Base-by-base conservation (phyloP, 2,329 filamentous ascomycete species). In the Orbilia ellipsospora region DNA sequence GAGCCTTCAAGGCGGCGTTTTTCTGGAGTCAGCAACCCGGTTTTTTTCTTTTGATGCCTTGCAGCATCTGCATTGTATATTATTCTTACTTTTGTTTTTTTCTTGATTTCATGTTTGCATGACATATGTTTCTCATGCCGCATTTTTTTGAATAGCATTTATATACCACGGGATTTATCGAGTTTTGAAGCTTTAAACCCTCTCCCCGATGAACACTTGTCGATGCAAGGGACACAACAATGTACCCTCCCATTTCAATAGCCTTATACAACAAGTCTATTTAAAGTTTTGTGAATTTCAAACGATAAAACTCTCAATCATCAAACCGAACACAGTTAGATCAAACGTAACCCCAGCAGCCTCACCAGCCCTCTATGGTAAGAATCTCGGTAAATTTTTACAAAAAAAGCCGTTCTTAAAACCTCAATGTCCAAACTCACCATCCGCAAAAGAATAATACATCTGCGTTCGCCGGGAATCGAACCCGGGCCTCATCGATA, bases 381-480 rank as follows among this genome's bases (percentile, higher is more conserved):
- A 23, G n/a, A n/a, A n/a, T n/a, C n/a, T n/a, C n/a, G n/a, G n/a
- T n/a, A n/a, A n/a, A n/a, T n/a, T n/a, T n/a, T n/a, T n/a, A n/a
- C n/a, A n/a, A n/a, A n/a, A n/a, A n/a, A n/a, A n/a, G n/a, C n/a
- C n/a, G n/a, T n/a, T n/a, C n/a, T n/a, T n/a, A n/a, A n/a, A n/a
- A n/a, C 23, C 23, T 23, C 23, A 23, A 23, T 4, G 4, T 23
- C 23, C 23, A 23, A 23, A 23, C 4, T 4, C 4, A 23, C 23
- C 4, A 4, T 2, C 23, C 4, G 23, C 4, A 69, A 62, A 73
- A 61, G 40, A 60, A 63, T 44, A 62, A n/a, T 2, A 2, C 18
- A n/a, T 51, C 23, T 74, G 70, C 70, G 63, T 74, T 55, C 57
- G 70, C 70, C 70, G 70, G 70, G 64, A 74, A 74, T 74, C 63